Evolutionary conservation across 2,329 filamentous ascomycete species (phyloP).

Genomic region (Aphanoascus verrucosus): DNA sequence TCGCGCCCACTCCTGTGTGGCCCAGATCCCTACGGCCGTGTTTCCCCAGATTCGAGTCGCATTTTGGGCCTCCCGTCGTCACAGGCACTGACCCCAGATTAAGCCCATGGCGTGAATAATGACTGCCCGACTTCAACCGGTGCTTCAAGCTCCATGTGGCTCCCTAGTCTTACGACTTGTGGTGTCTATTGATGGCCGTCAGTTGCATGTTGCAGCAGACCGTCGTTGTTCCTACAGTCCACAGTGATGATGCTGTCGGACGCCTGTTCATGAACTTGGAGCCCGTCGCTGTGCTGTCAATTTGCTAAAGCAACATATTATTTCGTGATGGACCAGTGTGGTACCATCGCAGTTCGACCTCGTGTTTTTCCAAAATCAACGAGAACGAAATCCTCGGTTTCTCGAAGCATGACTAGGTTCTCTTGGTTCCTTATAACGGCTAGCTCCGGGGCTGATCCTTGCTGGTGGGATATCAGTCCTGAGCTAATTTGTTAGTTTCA

Average conservation of each 20-base stretch:
- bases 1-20: not conserved
- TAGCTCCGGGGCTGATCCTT: constrained; percentile 1
- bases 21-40: not conserved
- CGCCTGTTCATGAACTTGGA: no score
- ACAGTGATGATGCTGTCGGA: not conserved
- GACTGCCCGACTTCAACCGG: constrained; percentile 1
- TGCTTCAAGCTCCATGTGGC: not conserved
- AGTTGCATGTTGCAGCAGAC: not conserved
- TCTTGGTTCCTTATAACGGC: not conserved
- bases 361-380: not conserved
- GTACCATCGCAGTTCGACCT: not conserved
- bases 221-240: no score
- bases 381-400: constrained; percentile 1
- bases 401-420: not conserved
- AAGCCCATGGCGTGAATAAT: not conserved
- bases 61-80: not conserved
- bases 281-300: no score
- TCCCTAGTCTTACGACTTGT: not conserved
- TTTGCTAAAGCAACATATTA: no score
- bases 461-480: not conserved
- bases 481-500: not conserved
- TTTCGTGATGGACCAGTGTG: not conserved
- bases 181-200: not conserved
- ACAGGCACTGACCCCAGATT: not conserved
- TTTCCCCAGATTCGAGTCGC: constrained; percentile 8